A percentile compares a stretch with the other conserved stretches of the same genome.
Conservation (phyloP, 1,284 basidiomycete species). For the Vanrija sp. region DNA sequence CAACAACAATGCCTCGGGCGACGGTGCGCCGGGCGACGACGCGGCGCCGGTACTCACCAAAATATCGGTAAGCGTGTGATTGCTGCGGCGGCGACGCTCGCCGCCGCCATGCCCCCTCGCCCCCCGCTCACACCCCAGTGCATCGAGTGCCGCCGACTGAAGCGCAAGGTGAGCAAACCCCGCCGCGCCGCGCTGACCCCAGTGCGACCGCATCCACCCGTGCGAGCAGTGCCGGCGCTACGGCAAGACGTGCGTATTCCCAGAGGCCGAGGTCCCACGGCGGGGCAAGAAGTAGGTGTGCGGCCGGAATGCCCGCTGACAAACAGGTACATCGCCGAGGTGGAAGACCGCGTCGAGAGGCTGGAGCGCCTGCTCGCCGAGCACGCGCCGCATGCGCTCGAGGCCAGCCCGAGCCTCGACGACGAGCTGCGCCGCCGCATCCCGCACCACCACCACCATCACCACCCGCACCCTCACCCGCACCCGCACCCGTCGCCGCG, state of each 20-base stretch:
- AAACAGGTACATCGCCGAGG: conserved; percentile 21
- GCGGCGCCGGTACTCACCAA: background rate
- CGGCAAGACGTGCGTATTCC: conserved; percentile 19
- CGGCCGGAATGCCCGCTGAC: background rate
- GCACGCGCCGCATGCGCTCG: conserved; percentile 5
- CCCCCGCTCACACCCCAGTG: conserved; percentile 14
- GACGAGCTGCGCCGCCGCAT: too few species aligned
- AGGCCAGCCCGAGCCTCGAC: too few species aligned
- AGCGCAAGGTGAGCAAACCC: conserved; percentile 16
- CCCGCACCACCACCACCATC: too few species aligned
- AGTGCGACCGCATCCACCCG: conserved; percentile 21
- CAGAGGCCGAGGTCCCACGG: conserved; percentile 10
- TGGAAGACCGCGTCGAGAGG: conserved; percentile 13
- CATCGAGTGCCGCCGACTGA: conserved; percentile 21
- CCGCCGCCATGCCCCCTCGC: too few species aligned
- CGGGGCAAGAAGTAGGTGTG: conserved; percentile 12
- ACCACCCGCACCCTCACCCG: too few species aligned
- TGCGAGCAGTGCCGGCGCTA: conserved; percentile 21
- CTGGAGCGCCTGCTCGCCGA: conserved; percentile 15
- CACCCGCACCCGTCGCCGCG: too few species aligned
- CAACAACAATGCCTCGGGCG: background rate
- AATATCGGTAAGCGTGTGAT: conserved; percentile 1
- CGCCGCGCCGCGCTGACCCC: background rate
- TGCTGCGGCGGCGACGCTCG: too few species aligned
- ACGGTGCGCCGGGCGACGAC: background rate